phyloP scores from a whole-genome alignment of 2,329 filamentous ascomycete species.

The Ophiostoma tasmaniense region DNA sequence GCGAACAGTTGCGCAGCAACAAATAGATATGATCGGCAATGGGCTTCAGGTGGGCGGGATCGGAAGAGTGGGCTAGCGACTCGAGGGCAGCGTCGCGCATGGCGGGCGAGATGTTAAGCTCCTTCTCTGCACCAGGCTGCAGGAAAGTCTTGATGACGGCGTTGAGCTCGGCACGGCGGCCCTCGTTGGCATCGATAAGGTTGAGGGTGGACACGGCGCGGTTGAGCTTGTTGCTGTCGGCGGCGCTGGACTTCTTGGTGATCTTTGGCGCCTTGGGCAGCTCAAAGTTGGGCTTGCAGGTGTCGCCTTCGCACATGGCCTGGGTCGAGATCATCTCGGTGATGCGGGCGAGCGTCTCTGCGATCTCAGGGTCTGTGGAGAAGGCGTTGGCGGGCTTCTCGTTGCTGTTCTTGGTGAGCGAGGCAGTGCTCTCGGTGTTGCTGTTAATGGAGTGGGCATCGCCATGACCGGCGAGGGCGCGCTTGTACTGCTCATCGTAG shows the following conservation, averaged over 20 bases:
- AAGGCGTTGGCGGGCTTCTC: constrained; percentile 16
- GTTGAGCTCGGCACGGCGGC: constrained; percentile 28
- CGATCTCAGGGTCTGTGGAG: constrained; percentile 27
- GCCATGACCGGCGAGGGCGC: constrained; percentile 20
- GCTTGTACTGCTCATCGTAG: constrained; percentile 31
- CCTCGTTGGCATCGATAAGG: constrained; percentile 19
- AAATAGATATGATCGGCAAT: constrained; percentile 40
- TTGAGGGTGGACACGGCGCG: constrained; percentile 16
- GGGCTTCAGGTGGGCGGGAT: constrained; percentile 34
- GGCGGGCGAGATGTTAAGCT: constrained; percentile 38
- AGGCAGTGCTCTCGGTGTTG: constrained; percentile 25
- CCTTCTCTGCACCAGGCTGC: constrained; percentile 34
- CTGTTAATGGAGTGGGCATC: constrained; percentile 24
- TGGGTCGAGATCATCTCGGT: constrained; percentile 28
- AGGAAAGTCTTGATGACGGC: constrained; percentile 36
- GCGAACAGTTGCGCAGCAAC: constrained; percentile 40
- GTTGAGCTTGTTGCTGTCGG: constrained; percentile 1
- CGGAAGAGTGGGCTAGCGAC: constrained; percentile 29
- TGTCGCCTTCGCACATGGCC: constrained; percentile 23
- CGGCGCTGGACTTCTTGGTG: neutral
- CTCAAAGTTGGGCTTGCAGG: constrained; percentile 17
- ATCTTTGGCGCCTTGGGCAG: constrained; percentile 13
- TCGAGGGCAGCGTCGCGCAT: constrained; percentile 34
- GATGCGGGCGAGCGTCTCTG: constrained; percentile 26
- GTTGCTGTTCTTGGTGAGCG: constrained; percentile 19